Evolutionary conservation across 306 rosid genomes (phyloP), one percentile per base, ranked within the genome.

Genomic region (Pterocarpus macrocarpus): DNA sequence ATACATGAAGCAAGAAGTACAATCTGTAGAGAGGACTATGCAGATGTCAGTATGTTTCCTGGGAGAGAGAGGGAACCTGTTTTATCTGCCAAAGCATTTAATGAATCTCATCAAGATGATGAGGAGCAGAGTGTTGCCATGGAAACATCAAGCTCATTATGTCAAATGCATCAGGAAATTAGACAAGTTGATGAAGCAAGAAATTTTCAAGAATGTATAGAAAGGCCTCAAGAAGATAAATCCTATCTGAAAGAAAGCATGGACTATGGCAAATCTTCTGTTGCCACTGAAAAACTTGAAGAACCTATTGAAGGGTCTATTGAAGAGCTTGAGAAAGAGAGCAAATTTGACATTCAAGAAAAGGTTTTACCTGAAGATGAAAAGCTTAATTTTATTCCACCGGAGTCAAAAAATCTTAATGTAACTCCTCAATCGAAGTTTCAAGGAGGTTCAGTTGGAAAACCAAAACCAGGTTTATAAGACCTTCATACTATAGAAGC

Each of bases 371-470:
- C 73, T 28, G 86, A 90, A 79, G 81, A 76, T 76, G 82, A 52
- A 81, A 75, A 76, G 41, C 61, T 41, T 70, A 80, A 64, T n/a
- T 64, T 8, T 71, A 52, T 22, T 33, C 56, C 64, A 4, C 76
- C 69, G 2, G 35, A 77, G 50, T 78, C 90, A 15, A 78, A 55
- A 67, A 66, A 50, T 45, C 35, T 71, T 58, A 87, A 84, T 57
- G 84, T 66, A 76, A 87, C 89, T 57, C 81, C 90, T 39, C 73
- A 78, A 28, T 58, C 88, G 28, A 89, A 76, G 75, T 70, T 69
- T 84, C 90, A 68, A 68, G 80, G 79, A 63, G 72, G 75, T 71
- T 80, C 90, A 80, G 87, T 85, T 89, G 78, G 64, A 82, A 79
- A 41, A 53, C 80, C 72, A 22, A 80, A 71, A 22, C 30, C 7